Evolutionary conservation across 805 yeast genomes (phyloP).

Genomic region (Nakazawaea sp.): DNA sequence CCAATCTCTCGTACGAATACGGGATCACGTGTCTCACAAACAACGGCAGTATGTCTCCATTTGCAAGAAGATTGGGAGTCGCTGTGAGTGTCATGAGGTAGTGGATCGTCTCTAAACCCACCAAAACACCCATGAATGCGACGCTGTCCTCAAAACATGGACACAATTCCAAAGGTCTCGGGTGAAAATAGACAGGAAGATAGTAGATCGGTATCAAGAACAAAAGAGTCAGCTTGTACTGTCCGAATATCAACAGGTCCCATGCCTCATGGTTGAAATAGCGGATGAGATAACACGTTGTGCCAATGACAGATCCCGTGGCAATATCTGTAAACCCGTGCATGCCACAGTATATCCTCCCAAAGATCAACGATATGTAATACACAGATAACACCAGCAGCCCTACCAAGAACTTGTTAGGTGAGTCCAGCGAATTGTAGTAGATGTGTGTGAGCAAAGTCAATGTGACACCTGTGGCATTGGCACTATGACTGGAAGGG

Average conservation of each 20-base stretch:
- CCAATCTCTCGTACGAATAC: slow-evolving; percentile 33
- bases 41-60: not conserved
- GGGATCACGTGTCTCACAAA: slow-evolving; percentile 26
- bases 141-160: slow-evolving; percentile 96
- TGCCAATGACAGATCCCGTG: slow-evolving; percentile 63
- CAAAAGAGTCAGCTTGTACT: slow-evolving; percentile 25
- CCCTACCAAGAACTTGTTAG: not conserved
- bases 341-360: slow-evolving; percentile 95
- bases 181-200: slow-evolving; percentile 57
- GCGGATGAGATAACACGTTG: slow-evolving; percentile 42
- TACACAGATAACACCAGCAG: slow-evolving; percentile 32
- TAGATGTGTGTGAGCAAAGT: slow-evolving; percentile 22
- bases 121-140: slow-evolving; percentile 82
- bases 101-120: slow-evolving; percentile 65
- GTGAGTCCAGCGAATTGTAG: not conserved
- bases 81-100: slow-evolving; percentile 32
- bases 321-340: slow-evolving; percentile 82
- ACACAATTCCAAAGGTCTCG: slow-evolving; percentile 85
- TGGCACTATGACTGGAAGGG: slow-evolving; percentile 92
- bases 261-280: slow-evolving; percentile 29
- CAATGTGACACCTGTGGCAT: slow-evolving; percentile 78
- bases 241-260: slow-evolving; percentile 36
- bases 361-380: slow-evolving; percentile 60
- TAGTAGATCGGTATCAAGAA: slow-evolving; percentile 36
- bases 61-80: not conserved